Conservation (phyloP, 2,329 filamentous ascomycete species). For the Aspergillus latus region DNA sequence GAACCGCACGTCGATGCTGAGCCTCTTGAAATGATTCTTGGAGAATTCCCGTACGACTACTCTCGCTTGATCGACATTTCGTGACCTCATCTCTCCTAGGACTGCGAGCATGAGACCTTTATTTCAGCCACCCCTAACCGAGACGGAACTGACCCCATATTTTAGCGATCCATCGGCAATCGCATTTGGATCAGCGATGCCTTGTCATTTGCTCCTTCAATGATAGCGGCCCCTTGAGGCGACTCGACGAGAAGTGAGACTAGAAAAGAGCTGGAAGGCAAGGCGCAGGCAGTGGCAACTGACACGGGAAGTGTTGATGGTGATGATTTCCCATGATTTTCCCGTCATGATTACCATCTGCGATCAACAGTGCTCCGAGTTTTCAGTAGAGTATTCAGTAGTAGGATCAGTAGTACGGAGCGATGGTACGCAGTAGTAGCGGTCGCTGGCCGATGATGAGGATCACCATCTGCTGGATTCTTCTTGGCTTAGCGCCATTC, state of each 20-base stretch:
- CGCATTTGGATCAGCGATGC: slow-evolving; percentile 3
- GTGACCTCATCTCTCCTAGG: slow-evolving; percentile 23
- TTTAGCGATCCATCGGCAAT: slow-evolving; percentile 9
- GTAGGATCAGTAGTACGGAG: neutral
- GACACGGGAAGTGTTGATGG: neutral
- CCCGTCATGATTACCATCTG: neutral
- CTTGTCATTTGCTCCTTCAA: slow-evolving; percentile 4
- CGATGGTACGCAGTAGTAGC: slow-evolving; percentile 12
- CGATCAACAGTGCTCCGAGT: neutral
- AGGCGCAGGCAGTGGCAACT: slow-evolving; percentile 1
- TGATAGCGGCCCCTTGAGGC: neutral
- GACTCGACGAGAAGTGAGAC: neutral
- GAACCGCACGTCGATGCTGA: neutral
- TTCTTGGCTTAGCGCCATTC: slow-evolving; percentile 16
- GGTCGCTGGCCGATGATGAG: slow-evolving; percentile 18
- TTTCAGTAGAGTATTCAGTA: too few relatives aligned
- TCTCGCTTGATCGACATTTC: slow-evolving; percentile 35
- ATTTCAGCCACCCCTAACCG: slow-evolving; percentile 15
- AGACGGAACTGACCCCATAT: slow-evolving; percentile 13
- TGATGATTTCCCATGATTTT: neutral
- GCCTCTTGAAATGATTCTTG: neutral
- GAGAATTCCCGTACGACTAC: neutral
- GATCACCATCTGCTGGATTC: slow-evolving; percentile 22
- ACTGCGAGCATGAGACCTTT: slow-evolving; percentile 24
- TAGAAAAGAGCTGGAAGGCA: neutral